Evolutionary conservation across 2,329 filamentous ascomycete genomes (phyloP).

Genomic region (Clonostachys rosea): DNA sequence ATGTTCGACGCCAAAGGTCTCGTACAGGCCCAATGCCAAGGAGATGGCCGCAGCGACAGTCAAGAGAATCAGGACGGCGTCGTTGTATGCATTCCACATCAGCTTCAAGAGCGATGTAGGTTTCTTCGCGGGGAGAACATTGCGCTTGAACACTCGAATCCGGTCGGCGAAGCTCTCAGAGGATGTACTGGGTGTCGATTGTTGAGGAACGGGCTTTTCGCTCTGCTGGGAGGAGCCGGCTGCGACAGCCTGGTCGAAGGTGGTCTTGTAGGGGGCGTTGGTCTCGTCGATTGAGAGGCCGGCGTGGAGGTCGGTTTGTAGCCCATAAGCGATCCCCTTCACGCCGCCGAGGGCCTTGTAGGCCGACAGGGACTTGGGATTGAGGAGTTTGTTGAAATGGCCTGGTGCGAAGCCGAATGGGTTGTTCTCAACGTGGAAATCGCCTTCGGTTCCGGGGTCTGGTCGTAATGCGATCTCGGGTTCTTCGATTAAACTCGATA

Average conservation of each 20-base stretch:
- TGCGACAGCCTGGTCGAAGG: conserved; percentile 1
- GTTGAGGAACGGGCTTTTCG: background rate
- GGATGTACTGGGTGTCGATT: background rate
- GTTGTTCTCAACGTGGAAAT: conserved; percentile 70
- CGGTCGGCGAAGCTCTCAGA: conserved; percentile 36
- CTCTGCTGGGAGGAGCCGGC: background rate
- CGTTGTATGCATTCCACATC: conserved; percentile 65
- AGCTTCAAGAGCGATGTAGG: conserved; percentile 55
- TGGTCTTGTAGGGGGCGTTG: conserved; percentile 25
- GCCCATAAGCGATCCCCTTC: conserved; percentile 66
- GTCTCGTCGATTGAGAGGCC: conserved; percentile 74
- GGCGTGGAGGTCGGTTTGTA: conserved; percentile 63
- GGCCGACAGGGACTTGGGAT: conserved; percentile 77
- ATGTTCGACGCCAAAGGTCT: conserved; percentile 51
- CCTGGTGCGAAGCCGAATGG: conserved; percentile 82
- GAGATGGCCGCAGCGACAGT: conserved; percentile 63
- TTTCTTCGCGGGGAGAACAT: conserved; percentile 60
- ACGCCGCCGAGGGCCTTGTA: conserved; percentile 75
- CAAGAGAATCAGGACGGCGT: conserved; percentile 63
- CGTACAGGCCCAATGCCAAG: conserved; percentile 61
- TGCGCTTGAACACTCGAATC: conserved; percentile 53
- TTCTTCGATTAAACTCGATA: conserved; percentile 2
- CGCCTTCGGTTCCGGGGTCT: conserved; percentile 65
- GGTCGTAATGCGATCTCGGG: conserved; percentile 53
- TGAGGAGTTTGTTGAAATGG: conserved; percentile 76